Base-by-base conservation (phyloP, 176 grass and related monocot genomes). In the Lolium perenne region DNA sequence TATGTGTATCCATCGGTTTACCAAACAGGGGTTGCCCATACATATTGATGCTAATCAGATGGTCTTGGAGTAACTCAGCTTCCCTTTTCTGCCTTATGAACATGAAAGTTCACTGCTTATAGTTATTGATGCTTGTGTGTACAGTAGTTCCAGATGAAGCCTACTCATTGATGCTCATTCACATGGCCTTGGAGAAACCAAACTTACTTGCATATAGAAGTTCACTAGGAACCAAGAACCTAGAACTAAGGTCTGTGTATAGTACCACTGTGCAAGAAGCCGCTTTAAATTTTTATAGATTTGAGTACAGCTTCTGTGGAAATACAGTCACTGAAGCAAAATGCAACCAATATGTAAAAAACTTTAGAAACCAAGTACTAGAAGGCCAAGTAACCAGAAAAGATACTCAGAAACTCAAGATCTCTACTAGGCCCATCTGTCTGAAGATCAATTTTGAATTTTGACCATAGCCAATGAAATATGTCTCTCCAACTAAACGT, bases 91-190 rank as follows among this genome's bases (percentile, higher is more conserved):
- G 9, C 22, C 48, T 80, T 29, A 17, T 49, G 2, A 48, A n/a
- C 5, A 50, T 59, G 12, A 70, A 77, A 88, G 22, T 46, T 87
- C 10, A 58, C 10, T 66, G 13, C 64, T 38, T 68, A 22, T 71
- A 43, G 68, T 35, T 35, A 35, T 35, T 35, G 32, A 35, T 35
- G 32, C 32, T 35, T 35, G 32, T 35, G 32, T 35, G 32, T 35
- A 35, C 32, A 35, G 32, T 35, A 35, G 32, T 35, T 2, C 32
- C 45, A 47, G 23, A 25, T 48, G 71, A 26, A 17, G 14, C 7
- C 14, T 18, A 53, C 14, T 53, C 4, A 26, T 35, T 35, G 15
- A 76, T 10, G 23, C 9, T 18, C 53, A 76, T 74, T 32, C 22
- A 76, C 23, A 54, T 76, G 23, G 48, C 14, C 48, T 53, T 76